Base-by-base conservation (phyloP, 1,139 yeast genomes). In the Hemisphaericaspora subhashii region DNA sequence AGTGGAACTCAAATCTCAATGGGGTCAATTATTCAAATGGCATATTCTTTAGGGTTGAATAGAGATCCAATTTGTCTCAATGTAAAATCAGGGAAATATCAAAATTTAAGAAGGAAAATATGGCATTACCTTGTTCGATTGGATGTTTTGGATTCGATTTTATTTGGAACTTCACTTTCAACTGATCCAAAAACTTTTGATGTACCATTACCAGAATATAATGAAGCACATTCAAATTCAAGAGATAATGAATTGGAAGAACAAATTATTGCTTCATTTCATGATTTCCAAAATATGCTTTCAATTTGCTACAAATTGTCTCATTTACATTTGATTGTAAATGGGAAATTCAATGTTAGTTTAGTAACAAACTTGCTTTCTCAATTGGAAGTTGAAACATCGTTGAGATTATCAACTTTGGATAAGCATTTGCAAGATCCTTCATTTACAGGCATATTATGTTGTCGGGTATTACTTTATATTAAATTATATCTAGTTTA, bases 31-130 rank as follows among this genome's bases (percentile, higher is more conserved):
- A 54, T 76, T 1, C 77, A 74, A 43, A 66, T 72, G 61, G 82
- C 77, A 0, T 62, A 65, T 32, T 63, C 77, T 0, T 58, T 77
- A 34, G 83, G 83, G 0, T 49, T 80, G 21, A 74, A 79, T 54
- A 58, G 81, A 35, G 83, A 79, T 45, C 81, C 77, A 3, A 55
- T 52, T 21, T 64, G 50, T 23, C 64, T 61, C 25, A 62, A 68
- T 31, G 27, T 38, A 8, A 14, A 31, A n/a, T 17, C 40, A 3
- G 31, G 36, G 5, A 34, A 31, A 12, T 14, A 30, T 15, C 33
- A 22, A 11, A 65, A 64, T 43, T 55, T 70, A 22, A 66, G 74
- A 55, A 62, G 85, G 46, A 77, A 75, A 42, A 61, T 79, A 64
- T 68, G 74, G 74, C 44, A 55, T 38, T 51, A 36, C 31, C 39